Evolutionary conservation across 306 rosid species (phyloP).

Genomic region (Heteromeles arbutifolia): DNA sequence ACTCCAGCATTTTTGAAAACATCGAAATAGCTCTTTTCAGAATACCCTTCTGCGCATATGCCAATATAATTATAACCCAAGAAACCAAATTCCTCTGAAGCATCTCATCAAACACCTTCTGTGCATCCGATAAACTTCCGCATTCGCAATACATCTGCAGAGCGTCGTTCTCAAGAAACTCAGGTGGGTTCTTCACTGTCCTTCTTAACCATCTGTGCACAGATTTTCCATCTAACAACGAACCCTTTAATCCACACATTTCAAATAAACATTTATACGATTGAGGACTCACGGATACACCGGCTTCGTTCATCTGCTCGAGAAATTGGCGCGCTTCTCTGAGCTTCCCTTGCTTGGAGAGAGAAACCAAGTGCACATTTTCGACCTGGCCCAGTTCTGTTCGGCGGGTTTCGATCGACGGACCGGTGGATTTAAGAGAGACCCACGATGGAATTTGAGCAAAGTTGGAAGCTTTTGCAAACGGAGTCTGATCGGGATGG

Average conservation of each 20-base stretch:
- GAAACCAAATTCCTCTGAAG: conserved; percentile 28
- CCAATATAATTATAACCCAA: conserved; percentile 40
- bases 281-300: conserved; percentile 33
- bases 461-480: conserved; percentile 30
- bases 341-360: conserved; percentile 46
- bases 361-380: conserved; percentile 45
- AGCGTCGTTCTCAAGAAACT: conserved; percentile 31
- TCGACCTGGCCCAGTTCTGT: conserved; percentile 38
- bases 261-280: conserved; percentile 38
- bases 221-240: conserved; percentile 32
- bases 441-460: conserved; percentile 48
- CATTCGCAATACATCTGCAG: conserved; percentile 53
- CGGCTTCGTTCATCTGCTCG: conserved; percentile 30
- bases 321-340: conserved; percentile 44
- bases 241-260: conserved; percentile 35
- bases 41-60: conserved; percentile 36
- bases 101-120: conserved; percentile 44
- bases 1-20: conserved; percentile 31
- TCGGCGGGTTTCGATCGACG: conserved; percentile 7
- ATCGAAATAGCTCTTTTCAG: conserved; percentile 30
- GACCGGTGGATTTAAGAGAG: conserved; percentile 27
- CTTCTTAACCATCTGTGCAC: conserved; percentile 32
- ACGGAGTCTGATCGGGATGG: conserved; percentile 9
- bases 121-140: conserved; percentile 38
- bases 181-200: conserved; percentile 21